phyloP scores from a whole-genome alignment of 2,329 filamentous ascomycete genomes.

The Pochonia chlamydosporia region DNA sequence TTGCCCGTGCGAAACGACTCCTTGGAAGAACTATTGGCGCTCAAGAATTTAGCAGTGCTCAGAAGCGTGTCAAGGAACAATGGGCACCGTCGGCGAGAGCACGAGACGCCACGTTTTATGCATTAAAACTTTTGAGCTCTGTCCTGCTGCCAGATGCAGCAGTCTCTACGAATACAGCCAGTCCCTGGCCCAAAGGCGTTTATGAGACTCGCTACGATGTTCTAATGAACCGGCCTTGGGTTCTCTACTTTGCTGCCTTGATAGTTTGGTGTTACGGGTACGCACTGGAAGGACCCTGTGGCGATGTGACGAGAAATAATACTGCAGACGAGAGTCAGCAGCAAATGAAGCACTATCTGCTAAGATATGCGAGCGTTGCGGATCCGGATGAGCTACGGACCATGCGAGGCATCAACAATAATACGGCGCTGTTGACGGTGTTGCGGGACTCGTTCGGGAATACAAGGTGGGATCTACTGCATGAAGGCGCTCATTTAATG shows the following conservation, averaged over 20 bases:
- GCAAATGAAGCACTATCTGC: conserved; percentile 76
- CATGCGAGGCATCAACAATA: conserved; percentile 73
- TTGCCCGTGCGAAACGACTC: conserved; percentile 78
- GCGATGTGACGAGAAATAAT: conserved; percentile 42
- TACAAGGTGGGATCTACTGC: conserved; percentile 84
- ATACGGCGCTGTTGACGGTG: conserved; percentile 72
- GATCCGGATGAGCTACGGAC: conserved; percentile 72
- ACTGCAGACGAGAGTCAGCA: conserved; percentile 61
- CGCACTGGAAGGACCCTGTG: conserved; percentile 75
- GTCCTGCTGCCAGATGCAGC: conserved; percentile 59
- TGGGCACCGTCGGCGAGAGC: conserved; percentile 90
- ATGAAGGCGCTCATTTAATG: conserved; percentile 77
- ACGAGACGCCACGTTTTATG: conserved; percentile 87
- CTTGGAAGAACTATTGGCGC: conserved; percentile 80
- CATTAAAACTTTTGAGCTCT: conserved; percentile 80
- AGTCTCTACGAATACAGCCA: conserved; percentile 31
- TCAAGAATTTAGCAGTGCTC: conserved; percentile 73
- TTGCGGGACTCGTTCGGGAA: conserved; percentile 73
- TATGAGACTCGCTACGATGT: conserved; percentile 87
- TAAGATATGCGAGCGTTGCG: conserved; percentile 62
- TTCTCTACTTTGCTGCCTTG: conserved; percentile 85
- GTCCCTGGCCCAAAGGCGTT: conserved; percentile 20
- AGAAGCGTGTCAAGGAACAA: conserved; percentile 75
- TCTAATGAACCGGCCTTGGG: conserved; percentile 88
- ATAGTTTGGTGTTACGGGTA: conserved; percentile 96